Conservation (phyloP, 495 filamentous ascomycete species). For the Penicillium simplicissimum region DNA sequence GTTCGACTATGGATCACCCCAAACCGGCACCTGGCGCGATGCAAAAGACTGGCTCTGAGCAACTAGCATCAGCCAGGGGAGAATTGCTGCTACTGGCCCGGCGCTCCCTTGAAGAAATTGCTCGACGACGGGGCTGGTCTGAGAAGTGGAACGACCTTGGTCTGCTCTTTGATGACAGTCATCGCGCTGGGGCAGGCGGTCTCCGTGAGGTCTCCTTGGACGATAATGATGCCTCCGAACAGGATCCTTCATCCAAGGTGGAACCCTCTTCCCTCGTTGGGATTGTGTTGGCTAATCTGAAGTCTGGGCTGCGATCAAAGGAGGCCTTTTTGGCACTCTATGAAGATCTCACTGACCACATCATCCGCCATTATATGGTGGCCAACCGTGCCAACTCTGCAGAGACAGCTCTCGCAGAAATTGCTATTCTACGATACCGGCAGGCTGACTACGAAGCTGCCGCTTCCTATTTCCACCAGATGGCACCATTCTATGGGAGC, state of each 20-base stretch:
- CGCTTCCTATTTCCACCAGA: conserved; percentile 75
- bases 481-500: conserved; percentile 79
- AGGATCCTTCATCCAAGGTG: conserved; percentile 34
- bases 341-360: conserved; percentile 69
- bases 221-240: conserved; percentile 22
- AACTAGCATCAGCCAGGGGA: conserved; percentile 78
- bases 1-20: conserved; percentile 33
- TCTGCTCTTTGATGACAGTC: conserved; percentile 50
- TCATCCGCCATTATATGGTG: conserved; percentile 71
- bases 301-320: conserved; percentile 32
- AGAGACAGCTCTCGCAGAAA: conserved; percentile 76
- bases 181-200: conserved; percentile 54
- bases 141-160: conserved; percentile 71
- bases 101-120: conserved; percentile 73
- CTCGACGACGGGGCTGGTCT: conserved; percentile 71
- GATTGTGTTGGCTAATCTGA: conserved; percentile 34
- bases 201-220: conserved; percentile 46
- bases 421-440: conserved; percentile 79
- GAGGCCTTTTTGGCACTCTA: conserved; percentile 59
- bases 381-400: conserved; percentile 75
- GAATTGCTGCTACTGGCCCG: conserved; percentile 79
- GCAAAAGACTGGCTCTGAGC: conserved; percentile 68
- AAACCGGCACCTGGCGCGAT: conserved; percentile 26
- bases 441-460: conserved; percentile 69
- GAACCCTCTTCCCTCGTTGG: conserved; percentile 41